Evolutionary conservation across 768 basidiomycete species (phyloP).

Genomic region (Boletus subcaerulescens): DNA sequence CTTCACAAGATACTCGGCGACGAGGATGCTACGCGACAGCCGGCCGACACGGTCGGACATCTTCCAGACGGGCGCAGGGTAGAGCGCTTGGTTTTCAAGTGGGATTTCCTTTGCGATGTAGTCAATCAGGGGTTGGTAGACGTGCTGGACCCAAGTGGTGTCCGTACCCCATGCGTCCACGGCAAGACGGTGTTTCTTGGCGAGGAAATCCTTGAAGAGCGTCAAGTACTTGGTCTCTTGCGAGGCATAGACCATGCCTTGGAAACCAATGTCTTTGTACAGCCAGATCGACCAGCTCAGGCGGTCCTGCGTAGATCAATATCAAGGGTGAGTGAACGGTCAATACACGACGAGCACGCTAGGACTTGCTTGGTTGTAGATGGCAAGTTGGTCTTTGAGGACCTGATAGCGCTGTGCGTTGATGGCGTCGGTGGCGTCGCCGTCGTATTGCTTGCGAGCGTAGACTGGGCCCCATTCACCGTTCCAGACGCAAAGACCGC

Average conservation of each 20-base stretch:
- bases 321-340: no score
- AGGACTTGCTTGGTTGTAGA: conserved; percentile 50
- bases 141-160: conserved; percentile 47
- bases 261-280: conserved; percentile 85
- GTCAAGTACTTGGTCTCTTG: conserved; percentile 68
- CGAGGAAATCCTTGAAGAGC: conserved; percentile 64
- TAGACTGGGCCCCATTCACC: conserved; percentile 88
- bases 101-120: conserved; percentile 59
- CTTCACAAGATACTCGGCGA: conserved; percentile 67
- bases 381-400: conserved; percentile 67
- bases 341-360: no score
- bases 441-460: conserved; percentile 57
- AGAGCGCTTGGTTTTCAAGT: conserved; percentile 48
- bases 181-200: conserved; percentile 75
- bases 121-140: conserved; percentile 65
- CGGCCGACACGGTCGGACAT: conserved; percentile 52
- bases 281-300: conserved; percentile 85
- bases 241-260: conserved; percentile 79
- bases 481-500: conserved; percentile 68
- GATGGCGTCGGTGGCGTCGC: conserved; percentile 57
- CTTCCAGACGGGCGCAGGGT: conserved; percentile 66
- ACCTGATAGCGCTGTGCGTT: conserved; percentile 65
- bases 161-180: conserved; percentile 80
- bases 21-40: conserved; percentile 61
- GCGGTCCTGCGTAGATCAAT: conserved; percentile 42